Evolutionary conservation across 345 rosid species (phyloP), one percentile per base, ranked within the genome.

Genomic region (Eutrema yunnanense): DNA sequence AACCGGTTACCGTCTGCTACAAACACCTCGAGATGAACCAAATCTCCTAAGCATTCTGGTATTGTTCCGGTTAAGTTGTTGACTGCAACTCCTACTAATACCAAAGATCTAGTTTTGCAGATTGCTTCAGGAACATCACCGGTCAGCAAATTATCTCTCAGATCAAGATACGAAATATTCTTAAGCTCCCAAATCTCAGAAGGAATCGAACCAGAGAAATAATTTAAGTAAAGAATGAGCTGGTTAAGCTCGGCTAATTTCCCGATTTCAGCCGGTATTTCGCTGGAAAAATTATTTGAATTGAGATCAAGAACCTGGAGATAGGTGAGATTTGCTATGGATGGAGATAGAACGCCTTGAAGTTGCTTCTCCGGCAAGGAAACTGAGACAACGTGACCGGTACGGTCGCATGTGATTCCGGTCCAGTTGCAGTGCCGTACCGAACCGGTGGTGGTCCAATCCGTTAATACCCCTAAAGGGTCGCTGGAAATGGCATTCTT

Each of bases 291-390:
- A 9, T 56, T 68, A 73, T 92, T 90, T 13, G 78, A 80, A 79
- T 87, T 75, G 62, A 90, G 81, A 79, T 92, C 96, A 73, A 92
- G 96, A 87, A 90, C 93, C 89, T 88, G 96, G 76, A 90, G 92
- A 56, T 78, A 64, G n/a, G 96, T 86, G 57, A 90, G 81, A 80
- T 90, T 90, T 34, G 89, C 83, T 3, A 88, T 74, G 57, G 76
- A 81, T 6, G 98, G 86, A 62, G 97, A 84, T 41, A 92, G 71
- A 73, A 56, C 54, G 50, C 98, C 98, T 55, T 51, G 46, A 69
- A 92, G 92, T 84, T 87, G 93, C 85, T 67, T 84, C 42, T 85
- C 92, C 27, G 65, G 44, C 41, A 92, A 76, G 62, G 84, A 55
- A 74, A 92, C 70, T 0, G 86, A 74, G 49, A 85, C 34, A 38